Evolutionary conservation across 2,329 filamentous ascomycete genomes (phyloP), one percentile per base, ranked within the genome.

Genomic region (Trichoderma koningiopsis): DNA sequence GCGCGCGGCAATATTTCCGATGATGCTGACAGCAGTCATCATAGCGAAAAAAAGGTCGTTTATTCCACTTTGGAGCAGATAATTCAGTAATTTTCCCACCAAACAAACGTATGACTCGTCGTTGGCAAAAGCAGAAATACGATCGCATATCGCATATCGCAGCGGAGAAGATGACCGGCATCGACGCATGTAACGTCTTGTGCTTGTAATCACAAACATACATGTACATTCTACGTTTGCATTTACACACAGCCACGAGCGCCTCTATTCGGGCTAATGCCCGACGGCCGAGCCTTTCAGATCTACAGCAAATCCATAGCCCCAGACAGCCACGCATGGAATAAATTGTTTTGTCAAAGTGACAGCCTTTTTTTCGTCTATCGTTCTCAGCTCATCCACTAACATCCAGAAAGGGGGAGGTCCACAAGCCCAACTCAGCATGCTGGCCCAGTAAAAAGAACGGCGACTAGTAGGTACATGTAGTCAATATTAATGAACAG

Each of bases 401-500:
- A 5, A 55, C 22, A 11, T 27, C 58, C 60, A 31, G 31, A 53
- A 63, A 53, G 40, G 60, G 40, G 60, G 31, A 37, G 60, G 47
- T 63, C 60, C 60, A 63, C 60, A n/a, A 24, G n/a, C 22, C 60
- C 27, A 24, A 29, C 22, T 7, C 47, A 47, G 43, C 19, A 55
- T n/a, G 35, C n/a, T 29, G 60, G 60, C 60, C 60, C 49, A 63
- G 40, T 53, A 40, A 29, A 53, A 10, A 40, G 4, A 6, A 7
- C 7, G n/a, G 40, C 3, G 3, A n/a, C 40, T 10, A 1, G 40
- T n/a, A n/a, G 37, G 40, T 43, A 43, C 16, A 40, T 40, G 14
- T 40, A 8, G 49, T 27, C 27, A 27, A 27, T 55, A 63, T 63
- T 63, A 63, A 63, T 55, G 47, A 53, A 55, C 29, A 57, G 14